Percentiles rank a stretch among this genome's conserved stretches.
Evolutionary conservation across 768 basidiomycete species (phyloP).

Genomic region (Agrocybe praecox): DNA sequence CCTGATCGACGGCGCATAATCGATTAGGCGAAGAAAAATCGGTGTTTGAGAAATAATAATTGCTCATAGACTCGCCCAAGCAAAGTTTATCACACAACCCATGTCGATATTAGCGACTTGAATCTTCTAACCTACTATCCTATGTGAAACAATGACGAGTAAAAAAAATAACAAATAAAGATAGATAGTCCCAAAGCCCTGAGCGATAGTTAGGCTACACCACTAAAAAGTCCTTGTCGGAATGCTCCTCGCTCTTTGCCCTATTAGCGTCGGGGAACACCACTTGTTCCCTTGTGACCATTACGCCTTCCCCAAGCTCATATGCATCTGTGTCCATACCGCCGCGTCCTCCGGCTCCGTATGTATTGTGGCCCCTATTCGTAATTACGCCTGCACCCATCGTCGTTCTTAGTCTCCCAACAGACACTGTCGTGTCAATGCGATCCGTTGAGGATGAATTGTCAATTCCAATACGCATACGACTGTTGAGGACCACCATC

Average conservation of each 20-base stretch:
- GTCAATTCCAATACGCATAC: constrained; percentile 3
- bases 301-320: constrained; percentile 6
- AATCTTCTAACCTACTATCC: background rate
- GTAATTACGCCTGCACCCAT: background rate
- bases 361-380: background rate
- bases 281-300: constrained; percentile 7
- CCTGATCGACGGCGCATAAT: too few relatives aligned
- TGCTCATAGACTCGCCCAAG: too few relatives aligned
- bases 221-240: background rate
- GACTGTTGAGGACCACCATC: constrained; percentile 15
- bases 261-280: constrained; percentile 7
- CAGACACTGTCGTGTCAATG: constrained; percentile 4
- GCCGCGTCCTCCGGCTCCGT: background rate
- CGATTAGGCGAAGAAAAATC: too few relatives aligned
- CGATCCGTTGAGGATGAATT: background rate
- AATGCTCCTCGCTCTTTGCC: background rate
- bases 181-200: background rate
- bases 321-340: constrained; percentile 6
- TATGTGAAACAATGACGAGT: background rate
- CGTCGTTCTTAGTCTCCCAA: background rate
- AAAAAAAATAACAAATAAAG: background rate
- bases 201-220: background rate
- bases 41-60: too few relatives aligned
- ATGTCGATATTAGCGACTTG: background rate
- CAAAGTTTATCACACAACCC: too few relatives aligned